phyloP scores from a whole-genome alignment of 2,329 filamentous ascomycete genomes.

The Colletotrichum spinosum region DNA sequence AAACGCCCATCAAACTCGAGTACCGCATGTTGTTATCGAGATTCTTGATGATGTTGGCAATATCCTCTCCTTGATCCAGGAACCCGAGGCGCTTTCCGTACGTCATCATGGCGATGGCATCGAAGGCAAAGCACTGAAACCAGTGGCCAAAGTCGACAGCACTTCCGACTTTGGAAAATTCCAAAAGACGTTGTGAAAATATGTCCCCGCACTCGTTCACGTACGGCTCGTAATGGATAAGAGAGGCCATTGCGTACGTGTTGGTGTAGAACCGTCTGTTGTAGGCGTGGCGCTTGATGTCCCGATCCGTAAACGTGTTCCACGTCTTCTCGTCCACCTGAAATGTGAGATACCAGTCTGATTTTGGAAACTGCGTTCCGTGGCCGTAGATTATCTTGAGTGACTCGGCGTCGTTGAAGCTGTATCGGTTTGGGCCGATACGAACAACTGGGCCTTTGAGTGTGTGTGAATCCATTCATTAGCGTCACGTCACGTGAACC shows the following conservation, averaged over 20 bases:
- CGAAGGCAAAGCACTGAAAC: conserved; percentile 61
- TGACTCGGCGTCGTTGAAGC: conserved; percentile 54
- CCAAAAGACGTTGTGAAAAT: conserved; percentile 50
- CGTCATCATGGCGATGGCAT: conserved; percentile 64
- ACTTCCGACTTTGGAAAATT: conserved; percentile 46
- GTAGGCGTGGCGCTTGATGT: conserved; percentile 51
- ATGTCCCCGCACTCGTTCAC: conserved; percentile 60
- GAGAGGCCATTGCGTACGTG: conserved; percentile 59
- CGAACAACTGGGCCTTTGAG: conserved; percentile 53
- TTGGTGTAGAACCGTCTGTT: conserved; percentile 54
- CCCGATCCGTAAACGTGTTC: conserved; percentile 47
- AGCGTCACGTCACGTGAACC: too few species aligned
- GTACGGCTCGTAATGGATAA: conserved; percentile 61
- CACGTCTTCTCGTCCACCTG: conserved; percentile 40
- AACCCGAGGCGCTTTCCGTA: conserved; percentile 54
- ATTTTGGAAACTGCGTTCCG: conserved; percentile 49
- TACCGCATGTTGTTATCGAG: conserved; percentile 51
- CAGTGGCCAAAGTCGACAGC: conserved; percentile 54
- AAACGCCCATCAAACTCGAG: conserved; percentile 55
- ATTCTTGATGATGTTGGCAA: conserved; percentile 53
- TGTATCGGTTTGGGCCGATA: conserved; percentile 60
- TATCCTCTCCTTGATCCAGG: conserved; percentile 58
- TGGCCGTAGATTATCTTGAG: conserved; percentile 51
- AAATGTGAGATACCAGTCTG: conserved; percentile 42
- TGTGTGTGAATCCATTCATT: too few species aligned